Percentiles rank a stretch among this genome's conserved stretches.
These are phyloP conservation scores for Magnaporthiopsis incrustans DNA, from an alignment of 2,329 filamentous ascomycete genomes.

Conservation along the genomic window DNA sequence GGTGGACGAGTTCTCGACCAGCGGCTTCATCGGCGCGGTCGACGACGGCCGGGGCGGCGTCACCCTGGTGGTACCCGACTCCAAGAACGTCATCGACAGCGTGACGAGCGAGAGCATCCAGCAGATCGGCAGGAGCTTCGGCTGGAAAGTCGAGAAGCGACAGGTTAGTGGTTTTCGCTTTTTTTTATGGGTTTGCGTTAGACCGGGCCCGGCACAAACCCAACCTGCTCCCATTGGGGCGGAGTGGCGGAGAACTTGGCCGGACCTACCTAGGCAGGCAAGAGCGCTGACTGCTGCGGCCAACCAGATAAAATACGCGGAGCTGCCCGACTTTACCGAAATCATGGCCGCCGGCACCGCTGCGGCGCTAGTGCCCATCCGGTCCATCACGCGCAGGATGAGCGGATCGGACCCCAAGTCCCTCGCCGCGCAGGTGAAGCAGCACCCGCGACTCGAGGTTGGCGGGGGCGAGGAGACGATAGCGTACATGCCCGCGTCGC, in stretches of 20 bases:
- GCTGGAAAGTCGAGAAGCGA: constrained; percentile 76
- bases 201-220: background rate
- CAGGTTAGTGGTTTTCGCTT: constrained; percentile 43
- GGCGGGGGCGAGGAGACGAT: constrained; percentile 39
- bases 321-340: constrained; percentile 53
- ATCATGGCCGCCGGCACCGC: constrained; percentile 90
- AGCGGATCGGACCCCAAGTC: constrained; percentile 30
- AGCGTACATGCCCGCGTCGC: constrained; percentile 44
- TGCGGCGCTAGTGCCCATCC: constrained; percentile 83
- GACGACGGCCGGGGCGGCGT: constrained; percentile 47
- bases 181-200: background rate
- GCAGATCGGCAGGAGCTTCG: constrained; percentile 67
- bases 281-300: no score
- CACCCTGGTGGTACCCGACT: constrained; percentile 80
- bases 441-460: constrained; percentile 29
- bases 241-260: background rate
- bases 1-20: constrained; percentile 93
- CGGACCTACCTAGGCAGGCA: no score
- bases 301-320: constrained; percentile 58
- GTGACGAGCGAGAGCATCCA: constrained; percentile 76
- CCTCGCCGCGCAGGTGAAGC: constrained; percentile 24
- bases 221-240: background rate
- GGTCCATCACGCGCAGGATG: constrained; percentile 69
- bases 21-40: constrained; percentile 78
- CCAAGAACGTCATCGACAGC: constrained; percentile 76